Conservation (phyloP, 164 flowering plant species). For the Hamamelis virginiana region DNA sequence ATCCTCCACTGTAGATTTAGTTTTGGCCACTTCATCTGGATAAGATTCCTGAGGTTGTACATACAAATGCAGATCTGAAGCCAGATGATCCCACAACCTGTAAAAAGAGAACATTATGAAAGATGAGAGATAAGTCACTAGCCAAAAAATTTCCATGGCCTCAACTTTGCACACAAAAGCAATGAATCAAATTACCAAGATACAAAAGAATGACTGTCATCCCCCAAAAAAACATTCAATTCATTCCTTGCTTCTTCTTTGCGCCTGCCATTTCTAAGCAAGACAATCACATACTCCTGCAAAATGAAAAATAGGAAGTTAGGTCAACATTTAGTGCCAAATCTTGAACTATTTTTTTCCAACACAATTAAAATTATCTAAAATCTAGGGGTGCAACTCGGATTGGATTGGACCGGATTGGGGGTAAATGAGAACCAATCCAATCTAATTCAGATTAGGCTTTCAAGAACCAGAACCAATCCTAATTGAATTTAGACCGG, state of each 20-base stretch:
- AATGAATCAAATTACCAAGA: slow-evolving; percentile 54
- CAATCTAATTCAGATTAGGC: too few relatives aligned
- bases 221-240: slow-evolving; percentile 88
- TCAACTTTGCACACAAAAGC: background rate
- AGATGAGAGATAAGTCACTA: background rate
- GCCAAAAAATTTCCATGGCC: background rate
- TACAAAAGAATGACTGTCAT: slow-evolving; percentile 75
- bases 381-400: background rate
- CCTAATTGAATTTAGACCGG: too few relatives aligned
- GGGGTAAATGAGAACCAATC: too few relatives aligned
- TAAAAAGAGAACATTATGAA: slow-evolving; percentile 10
- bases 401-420: too few relatives aligned
- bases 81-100: slow-evolving; percentile 96
- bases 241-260: slow-evolving; percentile 86
- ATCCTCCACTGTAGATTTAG: slow-evolving; percentile 24
- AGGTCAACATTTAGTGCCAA: background rate
- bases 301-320: slow-evolving; percentile 17
- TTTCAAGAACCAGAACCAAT: too few relatives aligned
- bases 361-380: background rate
- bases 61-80: slow-evolving; percentile 57
- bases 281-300: slow-evolving; percentile 94
- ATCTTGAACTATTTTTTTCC: background rate
- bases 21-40: slow-evolving; percentile 32
- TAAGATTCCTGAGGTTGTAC: slow-evolving; percentile 40
- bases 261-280: slow-evolving; percentile 82